phyloP scores from a whole-genome alignment of 495 filamentous ascomycete species.

The Penicillium parvum region DNA sequence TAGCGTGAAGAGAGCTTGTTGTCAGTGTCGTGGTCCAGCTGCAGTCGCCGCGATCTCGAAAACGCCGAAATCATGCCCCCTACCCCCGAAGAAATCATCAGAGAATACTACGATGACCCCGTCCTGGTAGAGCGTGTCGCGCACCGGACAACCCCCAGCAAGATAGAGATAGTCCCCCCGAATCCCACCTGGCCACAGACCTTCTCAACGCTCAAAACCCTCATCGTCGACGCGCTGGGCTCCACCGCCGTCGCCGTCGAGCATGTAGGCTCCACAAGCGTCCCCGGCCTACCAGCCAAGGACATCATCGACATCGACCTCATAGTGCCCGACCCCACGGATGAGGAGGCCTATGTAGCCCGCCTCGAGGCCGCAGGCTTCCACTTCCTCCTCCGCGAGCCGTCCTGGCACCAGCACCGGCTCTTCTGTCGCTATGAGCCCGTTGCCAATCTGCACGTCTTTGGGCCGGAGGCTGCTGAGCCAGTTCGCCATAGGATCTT shows the following conservation, averaged over 20 bases:
- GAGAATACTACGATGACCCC: conserved; percentile 3
- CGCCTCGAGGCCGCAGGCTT: conserved; percentile 41
- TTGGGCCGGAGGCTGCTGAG: conserved; percentile 39
- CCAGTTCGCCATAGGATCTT: conserved; percentile 41
- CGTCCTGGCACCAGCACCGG: conserved; percentile 44
- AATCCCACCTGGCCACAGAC: conserved; percentile 38
- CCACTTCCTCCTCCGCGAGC: conserved; percentile 43
- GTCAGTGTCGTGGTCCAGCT: no score
- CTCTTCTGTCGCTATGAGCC: conserved; percentile 32
- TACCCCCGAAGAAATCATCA: conserved; percentile 14
- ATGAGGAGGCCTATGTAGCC: conserved; percentile 40
- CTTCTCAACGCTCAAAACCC: conserved; percentile 27
- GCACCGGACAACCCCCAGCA: not conserved
- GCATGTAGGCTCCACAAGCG: conserved; percentile 49
- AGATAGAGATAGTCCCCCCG: conserved; percentile 37
- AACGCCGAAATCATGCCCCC: no score
- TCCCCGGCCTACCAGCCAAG: conserved; percentile 46
- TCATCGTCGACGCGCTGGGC: conserved; percentile 32
- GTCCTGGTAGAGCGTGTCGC: conserved; percentile 10
- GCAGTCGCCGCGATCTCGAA: no score
- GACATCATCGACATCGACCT: conserved; percentile 49
- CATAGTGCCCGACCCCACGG: conserved; percentile 30
- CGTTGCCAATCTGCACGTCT: conserved; percentile 46
- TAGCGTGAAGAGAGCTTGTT: no score
- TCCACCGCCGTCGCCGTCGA: conserved; percentile 19